These are phyloP conservation scores for Phytophthora palmivora DNA, from an alignment of 352 stramenopile species.

Conservation along the genomic window DNA sequence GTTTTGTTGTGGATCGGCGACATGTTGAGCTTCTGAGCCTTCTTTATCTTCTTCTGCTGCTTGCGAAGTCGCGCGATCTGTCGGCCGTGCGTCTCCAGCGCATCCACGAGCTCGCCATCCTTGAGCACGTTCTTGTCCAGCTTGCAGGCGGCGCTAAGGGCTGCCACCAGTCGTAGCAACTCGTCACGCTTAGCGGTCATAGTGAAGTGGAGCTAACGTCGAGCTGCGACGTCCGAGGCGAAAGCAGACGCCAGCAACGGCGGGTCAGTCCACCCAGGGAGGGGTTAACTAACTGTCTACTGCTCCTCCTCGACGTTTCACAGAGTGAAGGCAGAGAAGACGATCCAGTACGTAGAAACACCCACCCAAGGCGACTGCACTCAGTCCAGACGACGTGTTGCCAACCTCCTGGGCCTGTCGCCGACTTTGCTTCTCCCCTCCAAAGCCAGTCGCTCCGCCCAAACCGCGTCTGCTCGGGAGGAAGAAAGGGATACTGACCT, in stretches of 20 bases:
- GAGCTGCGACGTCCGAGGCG: constrained; percentile 1
- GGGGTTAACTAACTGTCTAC: constrained; percentile 20
- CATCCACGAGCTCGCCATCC: constrained; percentile 70
- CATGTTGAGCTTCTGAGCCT: constrained; percentile 23
- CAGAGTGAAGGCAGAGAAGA: constrained; percentile 23
- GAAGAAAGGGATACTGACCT: constrained; percentile 30
- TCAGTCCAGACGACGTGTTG: no score
- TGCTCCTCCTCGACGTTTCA: constrained; percentile 21
- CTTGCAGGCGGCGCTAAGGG: constrained; percentile 66
- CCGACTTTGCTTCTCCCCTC: constrained; percentile 5
- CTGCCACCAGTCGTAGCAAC: constrained; percentile 55
- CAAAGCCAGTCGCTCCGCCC: constrained; percentile 4
- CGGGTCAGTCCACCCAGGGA: constrained; percentile 4
- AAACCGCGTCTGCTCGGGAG: constrained; percentile 23
- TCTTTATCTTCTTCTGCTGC: constrained; percentile 38
- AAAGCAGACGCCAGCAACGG: constrained; percentile 10
- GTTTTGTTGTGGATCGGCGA: constrained; percentile 36
- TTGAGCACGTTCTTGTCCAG: constrained; percentile 72
- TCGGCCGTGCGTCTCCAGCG: constrained; percentile 59
- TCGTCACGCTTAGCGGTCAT: constrained; percentile 43
- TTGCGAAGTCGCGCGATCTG: constrained; percentile 57
- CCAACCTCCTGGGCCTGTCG: no score
- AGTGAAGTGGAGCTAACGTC: constrained; percentile 3
- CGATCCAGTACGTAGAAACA: constrained; percentile 11
- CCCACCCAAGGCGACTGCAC: background rate